phyloP scores from a whole-genome alignment of 257 asterid species.

The Salvia hispanica region DNA sequence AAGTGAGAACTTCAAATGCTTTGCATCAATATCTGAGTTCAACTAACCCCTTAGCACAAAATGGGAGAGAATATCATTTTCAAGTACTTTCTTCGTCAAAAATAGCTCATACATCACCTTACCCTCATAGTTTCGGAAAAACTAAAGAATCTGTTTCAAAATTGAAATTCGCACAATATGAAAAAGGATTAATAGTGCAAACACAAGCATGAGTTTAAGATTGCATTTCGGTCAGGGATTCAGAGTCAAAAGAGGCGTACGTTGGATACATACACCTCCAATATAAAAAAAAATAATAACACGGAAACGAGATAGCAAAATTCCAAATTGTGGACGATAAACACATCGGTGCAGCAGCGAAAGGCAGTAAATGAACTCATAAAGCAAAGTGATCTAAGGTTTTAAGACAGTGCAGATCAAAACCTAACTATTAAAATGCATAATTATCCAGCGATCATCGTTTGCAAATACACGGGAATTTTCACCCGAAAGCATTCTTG shows the following conservation, averaged over 20 bases:
- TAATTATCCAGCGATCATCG: slow-evolving; percentile 14
- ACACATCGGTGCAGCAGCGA: slow-evolving; percentile 4
- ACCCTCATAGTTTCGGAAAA: not conserved
- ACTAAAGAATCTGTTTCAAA: not conserved
- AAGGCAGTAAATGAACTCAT: slow-evolving; percentile 16
- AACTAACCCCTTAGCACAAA: slow-evolving; percentile 1
- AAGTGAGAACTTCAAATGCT: not conserved
- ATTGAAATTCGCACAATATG: not conserved
- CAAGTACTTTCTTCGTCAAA: not conserved
- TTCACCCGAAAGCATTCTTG: not conserved
- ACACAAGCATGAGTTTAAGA: not conserved
- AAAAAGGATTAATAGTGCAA: not conserved
- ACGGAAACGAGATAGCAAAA: not conserved
- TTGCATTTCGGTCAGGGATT: not conserved
- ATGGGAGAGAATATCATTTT: not conserved
- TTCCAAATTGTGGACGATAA: not conserved
- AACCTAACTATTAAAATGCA: slow-evolving; percentile 14
- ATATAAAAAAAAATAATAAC: not conserved
- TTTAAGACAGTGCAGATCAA: not conserved
- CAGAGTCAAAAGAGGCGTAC: not conserved
- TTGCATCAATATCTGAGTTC: not conserved
- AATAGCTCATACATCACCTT: not conserved
- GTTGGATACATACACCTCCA: not conserved
- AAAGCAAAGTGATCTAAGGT: slow-evolving; percentile 3
- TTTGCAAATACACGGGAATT: not conserved